Conservation (phyloP, 148 eudicot species). For the Agrostemma githago region DNA sequence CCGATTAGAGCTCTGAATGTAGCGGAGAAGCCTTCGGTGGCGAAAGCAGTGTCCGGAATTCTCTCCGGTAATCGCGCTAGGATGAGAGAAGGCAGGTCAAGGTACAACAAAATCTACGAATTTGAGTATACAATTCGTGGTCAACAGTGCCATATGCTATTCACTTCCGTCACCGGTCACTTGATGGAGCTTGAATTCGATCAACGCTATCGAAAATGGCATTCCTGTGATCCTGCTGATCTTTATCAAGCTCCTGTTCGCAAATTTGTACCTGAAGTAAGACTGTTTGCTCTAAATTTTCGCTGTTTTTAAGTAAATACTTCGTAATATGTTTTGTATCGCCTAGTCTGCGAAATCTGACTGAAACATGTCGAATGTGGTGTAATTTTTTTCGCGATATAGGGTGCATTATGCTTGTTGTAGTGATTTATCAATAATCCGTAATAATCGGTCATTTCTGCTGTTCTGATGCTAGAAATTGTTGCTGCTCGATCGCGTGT, state of each 20-base stretch:
- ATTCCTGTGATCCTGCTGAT: conserved; percentile 80
- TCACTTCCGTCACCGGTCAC: conserved; percentile 93
- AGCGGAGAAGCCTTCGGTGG: conserved; percentile 99
- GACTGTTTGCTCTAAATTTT: not conserved
- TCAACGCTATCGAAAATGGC: conserved; percentile 74
- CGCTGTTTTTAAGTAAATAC: not conserved
- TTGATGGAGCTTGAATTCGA: conserved; percentile 92
- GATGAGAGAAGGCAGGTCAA: conserved; percentile 71
- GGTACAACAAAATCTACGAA: conserved; percentile 84
- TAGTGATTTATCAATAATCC: not conserved
- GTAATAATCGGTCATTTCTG: not conserved
- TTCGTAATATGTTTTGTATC: no score
- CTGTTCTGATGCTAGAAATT: not conserved
- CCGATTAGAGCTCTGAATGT: conserved; percentile 72
- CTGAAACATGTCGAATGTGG: not conserved
- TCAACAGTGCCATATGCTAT: conserved; percentile 67
- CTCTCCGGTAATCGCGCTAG: conserved; percentile 53
- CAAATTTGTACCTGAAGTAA: conserved; percentile 66
- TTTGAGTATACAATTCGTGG: conserved; percentile 54
- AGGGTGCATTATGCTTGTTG: not conserved
- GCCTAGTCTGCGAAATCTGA: not conserved
- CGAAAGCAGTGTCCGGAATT: conserved; percentile 74
- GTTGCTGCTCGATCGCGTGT: not conserved
- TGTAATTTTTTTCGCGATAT: not conserved
- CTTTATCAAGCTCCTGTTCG: conserved; percentile 73